Evolutionary conservation across 2,329 filamentous ascomycete species (phyloP).

Genomic region (Nectriaceae sp.): DNA sequence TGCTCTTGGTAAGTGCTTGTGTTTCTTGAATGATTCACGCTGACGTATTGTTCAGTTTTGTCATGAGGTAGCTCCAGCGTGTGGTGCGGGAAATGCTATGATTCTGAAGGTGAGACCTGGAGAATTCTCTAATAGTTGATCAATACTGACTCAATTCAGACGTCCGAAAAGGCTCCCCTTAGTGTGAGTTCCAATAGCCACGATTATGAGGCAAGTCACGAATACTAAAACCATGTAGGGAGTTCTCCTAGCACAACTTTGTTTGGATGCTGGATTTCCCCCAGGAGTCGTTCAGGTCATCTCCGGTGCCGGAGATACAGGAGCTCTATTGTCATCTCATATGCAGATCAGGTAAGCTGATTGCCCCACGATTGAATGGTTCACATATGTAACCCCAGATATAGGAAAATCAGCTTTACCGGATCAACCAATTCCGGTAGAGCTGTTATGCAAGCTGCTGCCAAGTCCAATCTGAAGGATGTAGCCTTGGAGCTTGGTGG

Average conservation of each 20-base stretch:
- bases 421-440: not conserved
- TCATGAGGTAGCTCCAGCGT: no score
- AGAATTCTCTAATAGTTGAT: no score
- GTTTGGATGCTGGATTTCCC: not conserved
- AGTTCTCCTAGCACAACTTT: not conserved
- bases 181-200: no score
- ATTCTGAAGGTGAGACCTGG: no score
- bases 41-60: no score
- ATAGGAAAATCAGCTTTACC: not conserved
- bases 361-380: not conserved
- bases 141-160: no score
- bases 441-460: not conserved
- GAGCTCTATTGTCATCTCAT: not conserved
- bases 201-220: no score
- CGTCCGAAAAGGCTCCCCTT: no score
- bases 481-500: not conserved
- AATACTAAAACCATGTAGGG: not conserved
- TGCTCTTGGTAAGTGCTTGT: conserved; percentile 49
- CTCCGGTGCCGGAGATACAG: not conserved
- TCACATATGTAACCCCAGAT: not conserved
- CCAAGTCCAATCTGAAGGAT: not conserved
- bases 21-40: no score
- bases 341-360: not conserved
- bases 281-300: not conserved
- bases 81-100: no score